phyloP scores from a whole-genome alignment of 2,329 filamentous ascomycete genomes.

The Onygenales sp. region DNA sequence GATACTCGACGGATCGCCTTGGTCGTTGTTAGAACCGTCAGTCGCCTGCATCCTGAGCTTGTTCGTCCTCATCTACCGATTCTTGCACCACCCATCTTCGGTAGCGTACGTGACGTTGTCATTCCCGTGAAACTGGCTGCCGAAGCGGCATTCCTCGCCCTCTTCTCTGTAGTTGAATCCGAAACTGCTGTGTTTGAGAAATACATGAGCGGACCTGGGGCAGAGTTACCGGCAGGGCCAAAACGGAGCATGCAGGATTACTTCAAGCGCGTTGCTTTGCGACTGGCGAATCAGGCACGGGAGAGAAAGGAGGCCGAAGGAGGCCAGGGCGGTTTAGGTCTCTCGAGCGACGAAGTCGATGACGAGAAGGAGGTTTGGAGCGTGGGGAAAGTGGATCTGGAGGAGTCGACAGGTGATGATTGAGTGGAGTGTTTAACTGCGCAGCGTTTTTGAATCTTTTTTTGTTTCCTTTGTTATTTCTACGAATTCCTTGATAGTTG shows the following conservation, averaged over 20 bases:
- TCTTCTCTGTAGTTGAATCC: slow-evolving; percentile 84
- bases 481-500: background rate
- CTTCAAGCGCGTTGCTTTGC: slow-evolving; percentile 83
- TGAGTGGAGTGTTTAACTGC: slow-evolving; percentile 1
- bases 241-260: slow-evolving; percentile 94
- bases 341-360: slow-evolving; percentile 85
- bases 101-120: slow-evolving; percentile 77
- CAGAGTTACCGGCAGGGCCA: slow-evolving; percentile 57
- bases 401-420: slow-evolving; percentile 34
- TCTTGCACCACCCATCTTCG: slow-evolving; percentile 77
- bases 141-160: slow-evolving; percentile 83
- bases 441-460: background rate
- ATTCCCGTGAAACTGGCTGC: slow-evolving; percentile 94
- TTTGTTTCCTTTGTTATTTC: background rate
- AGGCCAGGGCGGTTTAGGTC: slow-evolving; percentile 71
- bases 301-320: slow-evolving; percentile 89
- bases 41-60: slow-evolving; percentile 67
- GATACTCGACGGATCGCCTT: slow-evolving; percentile 81
- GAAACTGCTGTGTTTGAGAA: slow-evolving; percentile 83
- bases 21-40: slow-evolving; percentile 78
- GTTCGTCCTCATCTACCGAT: slow-evolving; percentile 70
- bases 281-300: slow-evolving; percentile 74
- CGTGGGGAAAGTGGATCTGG: slow-evolving; percentile 80
- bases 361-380: slow-evolving; percentile 96
- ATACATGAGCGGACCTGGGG: slow-evolving; percentile 63